Base-by-base conservation (phyloP, 306 rosid genomes). In the Morella rubra region DNA sequence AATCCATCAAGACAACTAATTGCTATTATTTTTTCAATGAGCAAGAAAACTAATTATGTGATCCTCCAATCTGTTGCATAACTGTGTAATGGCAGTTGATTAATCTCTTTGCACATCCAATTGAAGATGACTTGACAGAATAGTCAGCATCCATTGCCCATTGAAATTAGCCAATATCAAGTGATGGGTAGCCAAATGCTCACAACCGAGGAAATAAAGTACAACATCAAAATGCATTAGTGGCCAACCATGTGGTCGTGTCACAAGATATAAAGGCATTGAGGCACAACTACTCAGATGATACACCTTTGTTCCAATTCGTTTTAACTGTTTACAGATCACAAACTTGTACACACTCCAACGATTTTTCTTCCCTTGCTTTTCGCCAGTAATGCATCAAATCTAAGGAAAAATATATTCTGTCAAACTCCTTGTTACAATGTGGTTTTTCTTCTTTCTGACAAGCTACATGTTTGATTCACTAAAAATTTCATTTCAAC, bases 1-100 rank as follows among this genome's bases (percentile, higher is more conserved):
- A 65, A 65, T 8, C 49, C 50, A 65, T 14, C 53, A 52, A 60
- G 50, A 20, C 32, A 69, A 70, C 60, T 62, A 37, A 60, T 20
- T 41, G 32, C 49, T 46, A 27, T 27, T 27, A 27, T 0, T 27
- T 27, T 27, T 27, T 27, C 32, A 27, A 27, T 27, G 32, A 2
- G 32, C 32, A 27, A 27, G 32, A 27, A 27, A 27, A 27, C 32
- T 27, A 27, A 0, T 27, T 27, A 27, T 1, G 2, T 41, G 14
- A 72, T 71, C 40, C 73, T 20, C 49, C 49, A 55, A 22, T 47
- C 16, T 20, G 14, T 65, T 5, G 18, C 15, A 46, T 4, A 13
- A 41, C 72, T 42, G 50, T 52, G 66, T 15, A 24, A 16, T 44
- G 61, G 27, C 24, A 12, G 44, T 13, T 80, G 18, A 68, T n/a